Conservation (phyloP, 208 protist genomes). For the Novymonas esmeraldas region DNA sequence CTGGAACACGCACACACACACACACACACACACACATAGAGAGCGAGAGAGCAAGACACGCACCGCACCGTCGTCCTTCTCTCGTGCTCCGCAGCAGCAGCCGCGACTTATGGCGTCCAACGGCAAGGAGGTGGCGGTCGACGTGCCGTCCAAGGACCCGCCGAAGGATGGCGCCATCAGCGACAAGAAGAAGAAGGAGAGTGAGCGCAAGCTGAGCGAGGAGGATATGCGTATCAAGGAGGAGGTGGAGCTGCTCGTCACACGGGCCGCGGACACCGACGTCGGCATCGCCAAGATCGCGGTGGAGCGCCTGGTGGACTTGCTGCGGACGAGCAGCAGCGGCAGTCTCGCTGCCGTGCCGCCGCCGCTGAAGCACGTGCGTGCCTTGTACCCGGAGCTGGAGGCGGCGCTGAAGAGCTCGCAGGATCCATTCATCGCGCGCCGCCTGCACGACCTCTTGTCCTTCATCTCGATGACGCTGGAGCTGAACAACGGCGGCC, state of each 20-base stretch:
- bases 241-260: constrained; percentile 94
- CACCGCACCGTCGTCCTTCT: no score
- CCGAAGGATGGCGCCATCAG: constrained; percentile 41
- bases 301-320: constrained; percentile 90
- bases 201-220: constrained; percentile 83
- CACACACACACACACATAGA: neutral
- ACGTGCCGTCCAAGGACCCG: constrained; percentile 67
- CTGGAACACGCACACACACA: neutral
- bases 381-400: constrained; percentile 94
- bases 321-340: constrained; percentile 95
- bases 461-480: constrained; percentile 99
- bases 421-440: constrained; percentile 52
- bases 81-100: no score
- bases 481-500: constrained; percentile 69
- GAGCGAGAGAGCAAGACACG: no score
- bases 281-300: constrained; percentile 79
- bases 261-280: constrained; percentile 79
- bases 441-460: constrained; percentile 96
- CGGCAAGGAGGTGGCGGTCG: constrained; percentile 55
- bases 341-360: constrained; percentile 99
- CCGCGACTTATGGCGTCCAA: constrained; percentile 16
- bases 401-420: constrained; percentile 83
- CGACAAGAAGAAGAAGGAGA: constrained; percentile 53
- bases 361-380: constrained; percentile 99
- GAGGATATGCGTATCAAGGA: constrained; percentile 96